Conservation (phyloP, 1,284 basidiomycete genomes). For the Pseudozyma tsukubaensis region DNA sequence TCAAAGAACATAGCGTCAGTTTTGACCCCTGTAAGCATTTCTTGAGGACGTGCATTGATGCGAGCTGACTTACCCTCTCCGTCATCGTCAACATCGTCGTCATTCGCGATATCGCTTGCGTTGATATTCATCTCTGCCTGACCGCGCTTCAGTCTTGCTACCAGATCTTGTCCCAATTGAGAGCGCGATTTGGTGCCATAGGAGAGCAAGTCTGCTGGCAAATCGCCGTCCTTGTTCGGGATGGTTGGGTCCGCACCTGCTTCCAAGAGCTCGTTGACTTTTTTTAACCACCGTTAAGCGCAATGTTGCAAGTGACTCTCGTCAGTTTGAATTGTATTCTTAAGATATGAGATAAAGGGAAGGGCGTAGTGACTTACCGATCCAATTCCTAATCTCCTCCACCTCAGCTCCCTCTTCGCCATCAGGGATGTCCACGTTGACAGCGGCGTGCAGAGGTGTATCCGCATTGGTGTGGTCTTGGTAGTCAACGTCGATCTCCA, state of each 20-base stretch:
- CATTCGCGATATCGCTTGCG: conserved; percentile 52
- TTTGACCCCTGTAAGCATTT: too few species aligned
- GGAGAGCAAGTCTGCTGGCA: conserved; percentile 55
- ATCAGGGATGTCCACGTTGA: conserved; percentile 70
- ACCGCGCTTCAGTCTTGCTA: conserved; percentile 51
- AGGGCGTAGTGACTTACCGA: conserved; percentile 66
- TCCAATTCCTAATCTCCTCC: conserved; percentile 73
- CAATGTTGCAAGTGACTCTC: too few species aligned
- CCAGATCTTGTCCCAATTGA: conserved; percentile 48
- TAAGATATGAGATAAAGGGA: not conserved
- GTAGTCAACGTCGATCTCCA: conserved; percentile 82
- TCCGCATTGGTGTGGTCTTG: conserved; percentile 79
- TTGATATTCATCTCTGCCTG: conserved; percentile 51
- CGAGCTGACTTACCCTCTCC: conserved; percentile 31
- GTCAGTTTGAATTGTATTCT: not conserved
- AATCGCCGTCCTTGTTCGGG: conserved; percentile 59
- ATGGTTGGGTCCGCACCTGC: conserved; percentile 61
- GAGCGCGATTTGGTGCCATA: conserved; percentile 51
- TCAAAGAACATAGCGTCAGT: too few species aligned
- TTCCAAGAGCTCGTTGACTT: conserved; percentile 63
- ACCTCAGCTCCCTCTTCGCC: conserved; percentile 70
- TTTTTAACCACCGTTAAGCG: not conserved
- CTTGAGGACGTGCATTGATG: not conserved
- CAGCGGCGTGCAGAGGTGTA: conserved; percentile 85
- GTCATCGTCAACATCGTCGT: conserved; percentile 41